Evolutionary conservation across 352 stramenopile species (phyloP).

Genomic region (Phytophthora tentaculata): DNA sequence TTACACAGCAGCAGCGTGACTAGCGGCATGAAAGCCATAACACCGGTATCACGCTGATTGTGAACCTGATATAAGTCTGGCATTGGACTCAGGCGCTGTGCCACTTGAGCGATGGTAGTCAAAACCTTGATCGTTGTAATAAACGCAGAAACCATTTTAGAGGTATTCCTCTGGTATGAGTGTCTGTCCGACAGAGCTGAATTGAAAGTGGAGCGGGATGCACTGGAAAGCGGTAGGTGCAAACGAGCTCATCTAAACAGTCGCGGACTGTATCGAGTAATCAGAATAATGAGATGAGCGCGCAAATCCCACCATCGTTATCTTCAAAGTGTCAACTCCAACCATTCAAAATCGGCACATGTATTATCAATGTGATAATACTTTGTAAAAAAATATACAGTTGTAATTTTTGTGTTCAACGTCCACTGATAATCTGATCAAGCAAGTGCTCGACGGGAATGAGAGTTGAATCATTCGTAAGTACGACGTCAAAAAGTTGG

Average conservation of each 20-base stretch:
- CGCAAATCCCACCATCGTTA: slow-evolving; percentile 7
- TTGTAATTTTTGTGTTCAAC: no score
- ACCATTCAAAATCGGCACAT: no score
- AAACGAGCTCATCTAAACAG: slow-evolving; percentile 13
- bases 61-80: slow-evolving; percentile 34
- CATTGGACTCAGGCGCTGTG: slow-evolving; percentile 26
- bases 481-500: background rate
- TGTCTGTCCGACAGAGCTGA: background rate
- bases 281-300: slow-evolving; percentile 21
- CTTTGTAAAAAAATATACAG: no score
- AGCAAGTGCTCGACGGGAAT: background rate
- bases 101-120: slow-evolving; percentile 33
- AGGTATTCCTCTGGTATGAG: background rate
- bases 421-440: background rate
- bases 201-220: slow-evolving; percentile 8
- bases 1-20: slow-evolving; percentile 33
- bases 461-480: background rate
- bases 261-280: slow-evolving; percentile 6
- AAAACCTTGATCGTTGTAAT: slow-evolving; percentile 35
- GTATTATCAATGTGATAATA: no score
- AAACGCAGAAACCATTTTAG: slow-evolving; percentile 30
- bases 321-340: background rate
- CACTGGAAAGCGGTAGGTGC: background rate
- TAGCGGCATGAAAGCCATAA: slow-evolving; percentile 34
- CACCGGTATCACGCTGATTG: slow-evolving; percentile 21